Conservation (phyloP, 2,329 filamentous ascomycete genomes). For the Fusarium tricinctum region DNA sequence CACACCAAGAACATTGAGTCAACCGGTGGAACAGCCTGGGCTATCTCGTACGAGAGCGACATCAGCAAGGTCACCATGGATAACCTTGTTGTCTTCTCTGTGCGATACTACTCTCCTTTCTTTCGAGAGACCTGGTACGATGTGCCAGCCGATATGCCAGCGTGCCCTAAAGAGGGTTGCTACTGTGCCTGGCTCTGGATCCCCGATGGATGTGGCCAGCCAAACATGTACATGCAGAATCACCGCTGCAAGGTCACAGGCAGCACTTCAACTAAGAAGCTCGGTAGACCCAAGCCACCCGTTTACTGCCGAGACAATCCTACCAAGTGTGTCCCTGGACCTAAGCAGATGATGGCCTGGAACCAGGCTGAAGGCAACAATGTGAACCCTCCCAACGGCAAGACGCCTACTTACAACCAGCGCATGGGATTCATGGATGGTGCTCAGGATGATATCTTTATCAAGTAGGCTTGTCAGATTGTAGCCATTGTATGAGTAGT, state of each 20-base stretch:
- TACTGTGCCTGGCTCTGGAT: conserved; percentile 53
- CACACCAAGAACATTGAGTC: conserved; percentile 61
- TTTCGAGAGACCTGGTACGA: conserved; percentile 51
- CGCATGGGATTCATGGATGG: conserved; percentile 54
- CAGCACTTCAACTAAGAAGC: conserved; percentile 56
- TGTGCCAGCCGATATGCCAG: conserved; percentile 48
- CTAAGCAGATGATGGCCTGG: conserved; percentile 66
- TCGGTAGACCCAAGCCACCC: conserved; percentile 59
- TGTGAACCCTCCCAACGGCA: conserved; percentile 47
- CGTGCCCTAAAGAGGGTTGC: conserved; percentile 49
- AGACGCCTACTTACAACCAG: conserved; percentile 53
- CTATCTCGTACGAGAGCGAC: conserved; percentile 65
- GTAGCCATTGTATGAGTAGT: background rate
- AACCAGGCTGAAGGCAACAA: conserved; percentile 58
- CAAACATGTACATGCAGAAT: conserved; percentile 62
- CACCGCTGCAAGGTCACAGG: conserved; percentile 63
- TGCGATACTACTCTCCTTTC: conserved; percentile 57
- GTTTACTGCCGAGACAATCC: conserved; percentile 59
- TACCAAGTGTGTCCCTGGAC: conserved; percentile 60
- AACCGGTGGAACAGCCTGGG: conserved; percentile 63
- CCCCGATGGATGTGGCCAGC: conserved; percentile 49
- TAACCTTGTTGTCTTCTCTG: conserved; percentile 66
- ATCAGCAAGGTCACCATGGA: conserved; percentile 62
- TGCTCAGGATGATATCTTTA: conserved; percentile 53
- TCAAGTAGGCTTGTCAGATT: background rate